phyloP scores from a whole-genome alignment of 2,329 filamentous ascomycete genomes.

The Penicillium sp. region DNA sequence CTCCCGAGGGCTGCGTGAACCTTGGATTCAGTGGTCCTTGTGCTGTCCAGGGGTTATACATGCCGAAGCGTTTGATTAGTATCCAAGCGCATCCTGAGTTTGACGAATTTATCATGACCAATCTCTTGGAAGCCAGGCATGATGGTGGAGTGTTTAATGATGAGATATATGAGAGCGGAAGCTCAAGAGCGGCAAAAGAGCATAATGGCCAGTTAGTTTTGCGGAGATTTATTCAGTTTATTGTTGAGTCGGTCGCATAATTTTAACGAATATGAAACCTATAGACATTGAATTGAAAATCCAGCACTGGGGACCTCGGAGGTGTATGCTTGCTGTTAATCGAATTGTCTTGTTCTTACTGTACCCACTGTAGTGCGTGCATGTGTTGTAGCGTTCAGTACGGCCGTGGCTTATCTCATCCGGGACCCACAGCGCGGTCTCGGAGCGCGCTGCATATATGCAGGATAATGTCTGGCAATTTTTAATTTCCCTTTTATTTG shows the following conservation, averaged over 20 bases:
- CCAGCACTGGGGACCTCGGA: background rate
- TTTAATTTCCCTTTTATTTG: no score
- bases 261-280: background rate
- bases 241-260: slow-evolving; percentile 5
- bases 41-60: slow-evolving; percentile 47
- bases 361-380: no score
- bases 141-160: slow-evolving; percentile 24
- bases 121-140: slow-evolving; percentile 28
- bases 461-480: no score
- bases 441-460: slow-evolving; percentile 15
- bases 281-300: background rate
- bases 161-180: slow-evolving; percentile 21
- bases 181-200: slow-evolving; percentile 3
- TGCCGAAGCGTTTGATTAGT: slow-evolving; percentile 40
- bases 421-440: slow-evolving; percentile 15
- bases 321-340: background rate
- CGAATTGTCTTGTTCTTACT: background rate
- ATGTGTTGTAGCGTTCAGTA: background rate
- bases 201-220: slow-evolving; percentile 13
- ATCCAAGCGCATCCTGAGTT: slow-evolving; percentile 54
- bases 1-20: slow-evolving; percentile 42
- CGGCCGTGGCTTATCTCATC: background rate
- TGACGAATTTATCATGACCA: slow-evolving; percentile 38
- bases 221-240: slow-evolving; percentile 20
- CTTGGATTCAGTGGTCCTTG: slow-evolving; percentile 45